Evolutionary conservation across 306 rosid genomes (phyloP).

Genomic region (Senna tora): DNA sequence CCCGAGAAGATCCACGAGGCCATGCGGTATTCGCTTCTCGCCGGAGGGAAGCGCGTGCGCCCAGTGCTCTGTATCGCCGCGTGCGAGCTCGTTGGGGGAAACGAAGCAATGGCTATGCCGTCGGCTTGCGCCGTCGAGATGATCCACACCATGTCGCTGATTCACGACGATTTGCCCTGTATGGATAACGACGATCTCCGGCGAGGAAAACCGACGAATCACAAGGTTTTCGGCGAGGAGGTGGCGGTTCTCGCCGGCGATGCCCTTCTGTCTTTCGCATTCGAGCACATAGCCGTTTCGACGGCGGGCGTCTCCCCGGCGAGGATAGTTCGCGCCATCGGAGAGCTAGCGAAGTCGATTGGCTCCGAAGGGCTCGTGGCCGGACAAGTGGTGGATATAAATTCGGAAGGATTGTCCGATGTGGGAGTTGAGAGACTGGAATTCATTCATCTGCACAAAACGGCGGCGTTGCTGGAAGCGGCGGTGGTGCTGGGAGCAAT

Average conservation of each 20-base stretch:
- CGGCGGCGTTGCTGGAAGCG: conserved; percentile 68
- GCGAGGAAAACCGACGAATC: conserved; percentile 83
- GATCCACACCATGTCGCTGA: conserved; percentile 91
- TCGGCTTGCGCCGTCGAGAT: conserved; percentile 86
- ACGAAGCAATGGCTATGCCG: conserved; percentile 64
- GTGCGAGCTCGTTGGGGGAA: conserved; percentile 77
- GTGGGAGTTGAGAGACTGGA: conserved; percentile 69
- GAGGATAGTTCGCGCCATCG: conserved; percentile 56
- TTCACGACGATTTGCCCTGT: conserved; percentile 88
- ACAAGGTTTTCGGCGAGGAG: conserved; percentile 84
- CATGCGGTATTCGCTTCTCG: conserved; percentile 85
- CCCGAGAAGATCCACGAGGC: conserved; percentile 74
- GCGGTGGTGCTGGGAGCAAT: conserved; percentile 75
- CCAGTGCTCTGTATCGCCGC: conserved; percentile 82
- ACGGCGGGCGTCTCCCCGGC: conserved; percentile 51
- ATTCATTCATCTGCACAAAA: conserved; percentile 74
- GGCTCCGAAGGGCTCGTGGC: conserved; percentile 80
- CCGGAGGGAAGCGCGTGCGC: conserved; percentile 81
- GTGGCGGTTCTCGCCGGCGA: conserved; percentile 86
- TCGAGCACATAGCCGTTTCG: conserved; percentile 69
- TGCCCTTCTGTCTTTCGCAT: conserved; percentile 67
- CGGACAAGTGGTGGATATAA: conserved; percentile 73
- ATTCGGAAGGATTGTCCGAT: conserved; percentile 59
- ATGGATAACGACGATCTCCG: conserved; percentile 94
- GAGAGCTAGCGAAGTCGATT: conserved; percentile 65